Evolutionary conservation across 2,329 filamentous ascomycete genomes (phyloP).

Genomic region (Dactylellina leptospora): DNA sequence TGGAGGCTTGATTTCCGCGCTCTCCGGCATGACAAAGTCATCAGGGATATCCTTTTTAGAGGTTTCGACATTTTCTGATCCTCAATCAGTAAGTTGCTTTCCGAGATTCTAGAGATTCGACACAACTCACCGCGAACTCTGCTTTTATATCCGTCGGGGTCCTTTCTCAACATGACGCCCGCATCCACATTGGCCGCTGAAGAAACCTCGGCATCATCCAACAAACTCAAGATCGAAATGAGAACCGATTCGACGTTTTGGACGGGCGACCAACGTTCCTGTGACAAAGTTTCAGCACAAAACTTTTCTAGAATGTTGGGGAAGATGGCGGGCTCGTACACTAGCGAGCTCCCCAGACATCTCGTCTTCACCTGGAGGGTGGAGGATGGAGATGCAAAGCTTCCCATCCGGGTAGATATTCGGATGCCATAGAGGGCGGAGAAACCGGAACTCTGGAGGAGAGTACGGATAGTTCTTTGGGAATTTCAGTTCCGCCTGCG

Average conservation of each 20-base stretch:
- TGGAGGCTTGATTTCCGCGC: constrained; percentile 68
- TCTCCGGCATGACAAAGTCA: constrained; percentile 83
- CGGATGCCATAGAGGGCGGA: constrained; percentile 82
- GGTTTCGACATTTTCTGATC: constrained; percentile 71
- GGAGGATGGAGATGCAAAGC: constrained; percentile 95
- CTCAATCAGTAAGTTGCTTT: no score
- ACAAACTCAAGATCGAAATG: constrained; percentile 86
- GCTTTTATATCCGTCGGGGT: constrained; percentile 73
- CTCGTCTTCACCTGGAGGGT: constrained; percentile 87
- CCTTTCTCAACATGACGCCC: constrained; percentile 81
- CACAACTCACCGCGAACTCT: constrained; percentile 58
- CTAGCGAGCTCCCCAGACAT: constrained; percentile 89
- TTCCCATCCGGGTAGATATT: constrained; percentile 92
- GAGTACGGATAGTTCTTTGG: constrained; percentile 86
- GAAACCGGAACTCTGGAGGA: constrained; percentile 88
- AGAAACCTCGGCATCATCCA: constrained; percentile 92
- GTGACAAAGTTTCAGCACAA: constrained; percentile 13
- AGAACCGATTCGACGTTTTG: constrained; percentile 95
- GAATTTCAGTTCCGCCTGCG: constrained; percentile 84
- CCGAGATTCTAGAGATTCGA: no score
- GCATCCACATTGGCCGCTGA: constrained; percentile 96
- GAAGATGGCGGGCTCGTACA: constrained; percentile 40
- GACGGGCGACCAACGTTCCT: constrained; percentile 90
- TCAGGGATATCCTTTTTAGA: constrained; percentile 82
- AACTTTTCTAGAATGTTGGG: not conserved